Evolutionary conservation across 108 stramenopile species (phyloP), one percentile per base, ranked within the genome.

Genomic region (Skeletonema menzelii): DNA sequence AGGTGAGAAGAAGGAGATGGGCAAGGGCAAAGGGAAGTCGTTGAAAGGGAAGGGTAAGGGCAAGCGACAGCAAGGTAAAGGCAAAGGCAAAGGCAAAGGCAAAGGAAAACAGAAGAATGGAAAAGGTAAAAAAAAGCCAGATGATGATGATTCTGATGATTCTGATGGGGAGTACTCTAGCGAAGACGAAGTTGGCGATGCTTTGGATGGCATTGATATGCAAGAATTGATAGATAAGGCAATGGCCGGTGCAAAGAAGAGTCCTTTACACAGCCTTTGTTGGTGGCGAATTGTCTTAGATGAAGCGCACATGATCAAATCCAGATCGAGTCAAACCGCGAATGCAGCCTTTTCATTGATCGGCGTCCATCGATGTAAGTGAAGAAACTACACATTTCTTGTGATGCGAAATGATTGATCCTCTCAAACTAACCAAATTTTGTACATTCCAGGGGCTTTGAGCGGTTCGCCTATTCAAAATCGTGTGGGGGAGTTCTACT

Each of bases 401-500:
- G 14, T 42, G 40, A n/a, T 42, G 40, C 97, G 40, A 1, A 42
- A 0, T 42, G 3, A 42, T n/a, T 42, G 40, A 42, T 5, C n/a
- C 15, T n/a, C 40, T 42, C 40, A 37, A 12, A 42, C 40, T 42
- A n/a, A 37, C 4, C 35, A 7, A 37, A 42, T n/a, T 42, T 5
- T 4, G n/a, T 42, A 0, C 40, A 13, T 38, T 0, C 13, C 40
- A 42, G 40, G 98, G 99, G 89, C 91, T 77, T 77, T 99, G 22
- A 90, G 91, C 4, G 99, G 99, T 7, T 99, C 99, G 0, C 99
- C 99, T 15, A 73, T 99, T 27, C 99, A 99, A 83, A 99, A 99
- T 69, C 82, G 98, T 10, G 98, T 99, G n/a, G 96, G 97, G 7
- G 99, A 99, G 67, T 88, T 99, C 38, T 98, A 98, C 73, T 91